Conservation (phyloP, 2,329 filamentous ascomycete species). For the Microthyrium microscopicum region DNA sequence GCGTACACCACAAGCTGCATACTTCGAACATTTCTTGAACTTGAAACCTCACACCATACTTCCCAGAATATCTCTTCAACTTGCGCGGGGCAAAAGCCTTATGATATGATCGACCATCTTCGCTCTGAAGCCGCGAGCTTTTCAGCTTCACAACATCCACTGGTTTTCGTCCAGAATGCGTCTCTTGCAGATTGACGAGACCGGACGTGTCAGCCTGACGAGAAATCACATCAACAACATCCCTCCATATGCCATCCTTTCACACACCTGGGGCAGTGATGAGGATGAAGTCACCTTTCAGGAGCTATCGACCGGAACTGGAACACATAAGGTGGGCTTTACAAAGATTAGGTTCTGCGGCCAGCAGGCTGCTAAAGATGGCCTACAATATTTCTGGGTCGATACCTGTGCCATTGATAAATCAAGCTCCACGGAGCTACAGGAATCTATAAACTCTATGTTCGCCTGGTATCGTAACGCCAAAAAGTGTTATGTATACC, state of each 20-base stretch:
- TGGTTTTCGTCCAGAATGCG: too few species aligned
- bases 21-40: too few species aligned
- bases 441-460: constrained; percentile 8
- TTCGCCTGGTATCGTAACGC: constrained; percentile 9
- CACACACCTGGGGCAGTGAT: constrained; percentile 9
- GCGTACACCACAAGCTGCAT: too few species aligned
- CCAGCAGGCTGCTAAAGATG: constrained; percentile 7
- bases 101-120: too few species aligned
- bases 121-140: constrained; percentile 12
- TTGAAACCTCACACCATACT: too few species aligned
- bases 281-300: constrained; percentile 9
- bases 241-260: constrained; percentile 10
- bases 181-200: constrained; percentile 5
- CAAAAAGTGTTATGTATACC: constrained; percentile 7
- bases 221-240: constrained; percentile 5
- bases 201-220: constrained; percentile 3
- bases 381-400: constrained; percentile 9
- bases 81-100: too few species aligned
- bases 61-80: too few species aligned
- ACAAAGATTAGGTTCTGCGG: constrained; percentile 9
- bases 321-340: constrained; percentile 9
- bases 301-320: constrained; percentile 5
- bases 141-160: too few species aligned
- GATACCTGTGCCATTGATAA: constrained; percentile 9
- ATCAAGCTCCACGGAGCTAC: constrained; percentile 5